Percentiles rank a stretch among this genome's conserved stretches.
These are phyloP conservation scores for Phyllosticta capitalensis DNA, from an alignment of 2,329 filamentous ascomycete genomes.

Conservation along the genomic window DNA sequence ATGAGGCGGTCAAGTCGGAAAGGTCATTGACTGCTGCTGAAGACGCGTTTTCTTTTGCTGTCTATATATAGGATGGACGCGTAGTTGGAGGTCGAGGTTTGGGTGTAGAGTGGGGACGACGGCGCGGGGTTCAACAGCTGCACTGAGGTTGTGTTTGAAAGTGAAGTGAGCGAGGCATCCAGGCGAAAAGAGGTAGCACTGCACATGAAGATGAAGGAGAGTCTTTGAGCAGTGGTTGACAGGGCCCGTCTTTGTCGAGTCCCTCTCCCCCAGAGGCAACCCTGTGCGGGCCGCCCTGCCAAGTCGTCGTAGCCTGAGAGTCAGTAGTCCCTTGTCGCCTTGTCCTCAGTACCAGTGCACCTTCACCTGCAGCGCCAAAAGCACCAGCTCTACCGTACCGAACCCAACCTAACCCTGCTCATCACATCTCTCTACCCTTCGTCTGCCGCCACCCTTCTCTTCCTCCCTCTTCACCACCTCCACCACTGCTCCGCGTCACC, in stretches of 20 bases:
- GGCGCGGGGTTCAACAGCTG: background rate
- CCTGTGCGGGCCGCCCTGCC: background rate
- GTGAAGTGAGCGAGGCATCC: background rate
- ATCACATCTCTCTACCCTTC: background rate
- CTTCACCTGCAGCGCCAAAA: background rate
- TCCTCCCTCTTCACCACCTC: slow-evolving; percentile 3
- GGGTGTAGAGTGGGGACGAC: background rate
- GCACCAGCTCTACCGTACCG: background rate
- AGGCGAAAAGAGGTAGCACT: background rate
- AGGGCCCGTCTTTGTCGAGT: background rate
- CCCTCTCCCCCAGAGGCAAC: background rate
- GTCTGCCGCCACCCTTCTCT: background rate
- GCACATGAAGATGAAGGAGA: background rate
- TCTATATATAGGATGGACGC: background rate
- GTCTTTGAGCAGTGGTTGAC: background rate
- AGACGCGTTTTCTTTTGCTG: background rate
- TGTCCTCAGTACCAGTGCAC: no score
- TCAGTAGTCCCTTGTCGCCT: background rate
- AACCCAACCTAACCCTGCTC: background rate
- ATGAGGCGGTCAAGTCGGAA: no score
- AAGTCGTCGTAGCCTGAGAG: background rate
- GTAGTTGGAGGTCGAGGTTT: background rate
- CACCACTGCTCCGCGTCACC: background rate
- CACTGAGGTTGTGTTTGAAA: background rate
- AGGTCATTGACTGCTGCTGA: background rate